These are phyloP conservation scores for Paecilomyces dactylethromorphus DNA, from an alignment of 2,329 filamentous ascomycete species.

Conservation along the genomic window DNA sequence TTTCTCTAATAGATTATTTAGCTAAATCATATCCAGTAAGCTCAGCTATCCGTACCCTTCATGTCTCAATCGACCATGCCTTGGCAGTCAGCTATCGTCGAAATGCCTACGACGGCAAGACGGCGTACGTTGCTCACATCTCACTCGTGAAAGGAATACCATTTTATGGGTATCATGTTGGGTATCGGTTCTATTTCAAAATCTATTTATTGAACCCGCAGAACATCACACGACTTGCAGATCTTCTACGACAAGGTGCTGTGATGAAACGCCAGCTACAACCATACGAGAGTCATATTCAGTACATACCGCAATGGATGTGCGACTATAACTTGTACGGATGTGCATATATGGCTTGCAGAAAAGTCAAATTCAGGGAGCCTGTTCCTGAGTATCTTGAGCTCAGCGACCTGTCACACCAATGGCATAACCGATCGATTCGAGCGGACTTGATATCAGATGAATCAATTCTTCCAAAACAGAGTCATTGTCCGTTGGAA, in stretches of 20 bases:
- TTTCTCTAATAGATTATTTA: conserved; percentile 7
- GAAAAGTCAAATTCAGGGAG: conserved; percentile 63
- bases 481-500: conserved; percentile 84
- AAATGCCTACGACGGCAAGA: conserved; percentile 62
- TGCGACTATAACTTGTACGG: conserved; percentile 96
- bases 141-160: conserved; percentile 87
- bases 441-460: conserved; percentile 53
- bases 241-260: conserved; percentile 79
- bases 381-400: conserved; percentile 68
- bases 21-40: conserved; percentile 49
- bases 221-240: conserved; percentile 79
- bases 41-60: conserved; percentile 68
- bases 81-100: conserved; percentile 77
- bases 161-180: conserved; percentile 93
- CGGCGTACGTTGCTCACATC: conserved; percentile 78
- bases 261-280: conserved; percentile 80
- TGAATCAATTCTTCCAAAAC: conserved; percentile 60
- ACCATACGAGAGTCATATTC: conserved; percentile 88
- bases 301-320: conserved; percentile 92
- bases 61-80: conserved; percentile 84
- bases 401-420: conserved; percentile 54
- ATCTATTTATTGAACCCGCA: conserved; percentile 87
- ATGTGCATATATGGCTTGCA: conserved; percentile 75
- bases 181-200: conserved; percentile 85
- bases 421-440: conserved; percentile 77